Conservation (phyloP, 2,329 filamentous ascomycete genomes). For the Pseudocercospora fijiensis region DNA sequence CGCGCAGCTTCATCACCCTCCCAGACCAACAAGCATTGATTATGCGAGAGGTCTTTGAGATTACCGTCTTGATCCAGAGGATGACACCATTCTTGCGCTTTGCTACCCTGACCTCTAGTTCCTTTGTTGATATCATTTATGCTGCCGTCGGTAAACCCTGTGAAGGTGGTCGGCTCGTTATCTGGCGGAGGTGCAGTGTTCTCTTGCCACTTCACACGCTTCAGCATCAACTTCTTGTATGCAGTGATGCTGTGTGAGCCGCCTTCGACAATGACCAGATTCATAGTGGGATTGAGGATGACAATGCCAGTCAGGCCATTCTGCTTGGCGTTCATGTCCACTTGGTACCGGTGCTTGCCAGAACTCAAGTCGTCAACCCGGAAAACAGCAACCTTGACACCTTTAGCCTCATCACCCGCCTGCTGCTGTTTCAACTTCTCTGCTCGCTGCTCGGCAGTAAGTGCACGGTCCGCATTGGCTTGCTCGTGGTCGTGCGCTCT, state of each 20-base stretch:
- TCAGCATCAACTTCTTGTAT: slow-evolving; percentile 90
- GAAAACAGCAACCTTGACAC: slow-evolving; percentile 83
- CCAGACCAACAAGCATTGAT: slow-evolving; percentile 81
- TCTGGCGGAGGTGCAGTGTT: slow-evolving; percentile 65
- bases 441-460: slow-evolving; percentile 81
- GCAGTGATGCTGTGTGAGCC: slow-evolving; percentile 77
- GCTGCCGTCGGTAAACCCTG: slow-evolving; percentile 27
- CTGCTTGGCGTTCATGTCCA: slow-evolving; percentile 89
- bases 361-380: slow-evolving; percentile 86
- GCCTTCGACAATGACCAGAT: slow-evolving; percentile 87
- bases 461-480: slow-evolving; percentile 78
- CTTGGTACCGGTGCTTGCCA: slow-evolving; percentile 87
- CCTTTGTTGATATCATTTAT: slow-evolving; percentile 22
- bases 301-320: slow-evolving; percentile 83
- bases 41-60: slow-evolving; percentile 76
- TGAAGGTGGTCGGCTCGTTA: slow-evolving; percentile 34
- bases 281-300: slow-evolving; percentile 85
- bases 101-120: slow-evolving; percentile 50
- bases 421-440: slow-evolving; percentile 83
- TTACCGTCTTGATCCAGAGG: slow-evolving; percentile 75
- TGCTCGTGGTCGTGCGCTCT: slow-evolving; percentile 75
- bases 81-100: slow-evolving; percentile 70
- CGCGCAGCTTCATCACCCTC: slow-evolving; percentile 83
- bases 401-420: slow-evolving; percentile 81
- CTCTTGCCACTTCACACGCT: slow-evolving; percentile 93